Percentiles rank a stretch among this genome's conserved stretches.
Evolutionary conservation across 1,284 basidiomycete species (phyloP).

Genomic region (Pseudozyma sp.): DNA sequence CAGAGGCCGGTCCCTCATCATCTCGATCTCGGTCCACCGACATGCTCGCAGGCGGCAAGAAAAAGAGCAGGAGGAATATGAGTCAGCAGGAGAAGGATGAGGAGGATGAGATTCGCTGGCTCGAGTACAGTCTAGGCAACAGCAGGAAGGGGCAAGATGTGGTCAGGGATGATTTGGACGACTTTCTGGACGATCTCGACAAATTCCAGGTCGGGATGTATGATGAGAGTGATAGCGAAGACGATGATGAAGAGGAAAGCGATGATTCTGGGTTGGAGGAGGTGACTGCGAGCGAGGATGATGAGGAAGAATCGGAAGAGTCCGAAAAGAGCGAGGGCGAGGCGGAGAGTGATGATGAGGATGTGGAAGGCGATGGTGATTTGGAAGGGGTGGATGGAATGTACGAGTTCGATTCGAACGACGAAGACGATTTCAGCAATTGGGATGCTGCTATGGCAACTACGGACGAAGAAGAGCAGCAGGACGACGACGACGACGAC

Average conservation of each 20-base stretch:
- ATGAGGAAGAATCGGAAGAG: slow-evolving; percentile 2
- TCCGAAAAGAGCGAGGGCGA: slow-evolving; percentile 23
- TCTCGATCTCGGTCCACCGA: slow-evolving; percentile 17
- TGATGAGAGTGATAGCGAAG: slow-evolving; percentile 24
- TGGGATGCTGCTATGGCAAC: slow-evolving; percentile 56
- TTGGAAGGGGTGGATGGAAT: slow-evolving; percentile 23
- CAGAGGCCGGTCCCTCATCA: slow-evolving; percentile 28
- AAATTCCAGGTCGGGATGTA: slow-evolving; percentile 55
- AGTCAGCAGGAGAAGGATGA: slow-evolving; percentile 61
- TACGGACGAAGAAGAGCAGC: slow-evolving; percentile 37
- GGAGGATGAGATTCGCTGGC: slow-evolving; percentile 67
- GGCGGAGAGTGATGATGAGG: not conserved
- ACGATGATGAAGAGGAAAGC: slow-evolving; percentile 15
- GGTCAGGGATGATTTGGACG: slow-evolving; percentile 57
- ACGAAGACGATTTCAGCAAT: slow-evolving; percentile 48
- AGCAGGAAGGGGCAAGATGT: slow-evolving; percentile 31
- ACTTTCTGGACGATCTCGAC: slow-evolving; percentile 61
- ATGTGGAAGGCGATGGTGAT: slow-evolving; percentile 7
- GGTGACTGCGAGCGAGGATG: slow-evolving; percentile 11
- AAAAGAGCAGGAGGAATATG: slow-evolving; percentile 45
- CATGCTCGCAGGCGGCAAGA: slow-evolving; percentile 10
- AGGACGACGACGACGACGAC: slow-evolving; percentile 16
- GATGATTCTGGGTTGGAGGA: slow-evolving; percentile 27
- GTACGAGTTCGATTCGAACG: slow-evolving; percentile 48
- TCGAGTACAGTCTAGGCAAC: slow-evolving; percentile 60